Evolutionary conservation across 768 basidiomycete genomes (phyloP), one percentile per base, ranked within the genome.

Genomic region (Mycena latifolia): DNA sequence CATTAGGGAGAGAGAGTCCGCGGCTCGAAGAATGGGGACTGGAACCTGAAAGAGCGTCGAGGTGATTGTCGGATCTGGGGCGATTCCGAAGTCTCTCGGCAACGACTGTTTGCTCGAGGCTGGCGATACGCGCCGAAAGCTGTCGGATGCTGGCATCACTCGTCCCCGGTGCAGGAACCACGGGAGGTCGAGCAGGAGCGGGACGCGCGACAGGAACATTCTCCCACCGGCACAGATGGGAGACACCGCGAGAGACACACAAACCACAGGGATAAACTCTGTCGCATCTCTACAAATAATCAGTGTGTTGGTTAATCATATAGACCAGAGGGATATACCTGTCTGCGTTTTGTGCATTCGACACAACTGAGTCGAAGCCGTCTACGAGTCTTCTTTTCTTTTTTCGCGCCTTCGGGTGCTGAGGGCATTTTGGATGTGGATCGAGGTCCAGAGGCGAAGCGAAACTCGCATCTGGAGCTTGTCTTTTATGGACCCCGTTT

Each of bases 311-410:
- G 45, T 55, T 18, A 35, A 35, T 35, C n/a, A n/a, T 35, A 31
- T 35, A 51, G n/a, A 54, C 60, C 35, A 18, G 50, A 17, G 46
- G 56, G 28, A 55, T 45, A 66, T 67, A 85, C 85, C 78, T 86
- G 86, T 61, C 86, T 78, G 53, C 86, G 80, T 71, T 85, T 86
- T 2, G 87, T 85, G 69, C 86, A 87, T 70, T 87, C 86, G 9
- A 87, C 82, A 67, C 87, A 87, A 70, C 85, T 85, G 35, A 86
- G 75, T 47, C 85, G 80, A 61, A 85, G 78, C 20, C 86, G 77
- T 64, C 82, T 74, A 11, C 85, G 79, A 22, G 84, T 84, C 73
- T 84, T 85, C 76, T 86, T 88, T 67, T 80, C 82, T 66, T 81
- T 85, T 24, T 70, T 70, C 45, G 27, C 33, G 18, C 52, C 2